These are phyloP conservation scores for Yamadazyma scolyti DNA, from an alignment of 805 yeast species.

Conservation along the genomic window DNA sequence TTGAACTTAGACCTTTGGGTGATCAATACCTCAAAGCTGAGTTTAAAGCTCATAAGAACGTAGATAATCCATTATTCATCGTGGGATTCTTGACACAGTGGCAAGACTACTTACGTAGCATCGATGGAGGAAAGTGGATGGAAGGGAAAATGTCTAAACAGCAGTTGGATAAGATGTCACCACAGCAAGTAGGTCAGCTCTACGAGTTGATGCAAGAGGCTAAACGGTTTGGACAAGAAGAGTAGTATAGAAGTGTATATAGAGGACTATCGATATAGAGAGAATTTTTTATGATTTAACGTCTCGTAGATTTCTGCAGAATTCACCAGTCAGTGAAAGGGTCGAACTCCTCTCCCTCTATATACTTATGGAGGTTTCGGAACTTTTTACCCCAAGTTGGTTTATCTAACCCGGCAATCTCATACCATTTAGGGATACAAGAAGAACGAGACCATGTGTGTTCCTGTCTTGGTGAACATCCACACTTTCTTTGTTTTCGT, in stretches of 20 bases:
- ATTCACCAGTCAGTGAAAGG: slow-evolving; percentile 7
- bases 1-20: slow-evolving; percentile 72
- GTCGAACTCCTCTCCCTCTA: slow-evolving; percentile 8
- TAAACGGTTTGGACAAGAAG: slow-evolving; percentile 31
- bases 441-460: slow-evolving; percentile 68
- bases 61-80: slow-evolving; percentile 89
- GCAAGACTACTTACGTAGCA: slow-evolving; percentile 75
- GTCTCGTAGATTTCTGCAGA: not conserved
- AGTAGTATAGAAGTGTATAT: no score
- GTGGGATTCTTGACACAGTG: slow-evolving; percentile 91
- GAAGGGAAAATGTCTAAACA: slow-evolving; percentile 50
- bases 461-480: slow-evolving; percentile 62
- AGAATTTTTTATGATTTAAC: no score
- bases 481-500: slow-evolving; percentile 59
- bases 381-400: slow-evolving; percentile 9
- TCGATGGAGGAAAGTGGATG: slow-evolving; percentile 46
- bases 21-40: slow-evolving; percentile 88
- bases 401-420: slow-evolving; percentile 10
- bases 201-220: slow-evolving; percentile 80
- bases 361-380: slow-evolving; percentile 10
- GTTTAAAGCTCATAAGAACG: slow-evolving; percentile 74
- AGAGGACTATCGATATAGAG: no score
- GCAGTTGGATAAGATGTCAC: slow-evolving; percentile 77
- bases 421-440: slow-evolving; percentile 53
- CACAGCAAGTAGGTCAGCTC: slow-evolving; percentile 81